Percentiles rank a stretch among this genome's conserved stretches.
phyloP scores from a whole-genome alignment of 768 basidiomycete genomes.

The Chiua virens region DNA sequence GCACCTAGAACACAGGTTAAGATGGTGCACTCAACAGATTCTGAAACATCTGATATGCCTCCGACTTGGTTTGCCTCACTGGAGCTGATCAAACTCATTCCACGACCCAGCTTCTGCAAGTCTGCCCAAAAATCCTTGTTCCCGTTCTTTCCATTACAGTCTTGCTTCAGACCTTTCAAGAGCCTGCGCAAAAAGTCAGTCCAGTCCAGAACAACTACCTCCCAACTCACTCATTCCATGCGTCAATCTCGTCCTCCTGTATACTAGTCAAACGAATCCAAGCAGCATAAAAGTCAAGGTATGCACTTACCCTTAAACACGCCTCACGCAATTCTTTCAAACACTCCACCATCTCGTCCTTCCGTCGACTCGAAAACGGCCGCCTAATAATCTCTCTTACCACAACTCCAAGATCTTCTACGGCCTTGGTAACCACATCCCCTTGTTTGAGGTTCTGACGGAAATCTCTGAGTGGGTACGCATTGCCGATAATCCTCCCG shows the following conservation, averaged over 20 bases:
- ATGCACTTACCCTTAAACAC: constrained; percentile 54
- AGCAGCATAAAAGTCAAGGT: neutral
- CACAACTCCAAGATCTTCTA: constrained; percentile 73
- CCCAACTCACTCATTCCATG: constrained; percentile 70
- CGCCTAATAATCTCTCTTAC: constrained; percentile 66
- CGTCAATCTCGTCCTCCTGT: constrained; percentile 80
- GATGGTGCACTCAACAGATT: constrained; percentile 42
- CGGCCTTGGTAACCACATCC: constrained; percentile 82
- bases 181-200: constrained; percentile 45
- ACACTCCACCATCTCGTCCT: constrained; percentile 71
- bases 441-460: constrained; percentile 64
- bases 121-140: constrained; percentile 69
- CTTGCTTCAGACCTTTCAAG: constrained; percentile 53
- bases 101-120: constrained; percentile 49
- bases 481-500: constrained; percentile 74
- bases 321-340: constrained; percentile 65
- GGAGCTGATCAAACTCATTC: constrained; percentile 60
- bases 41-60: constrained; percentile 55
- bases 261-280: neutral
- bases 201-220: neutral
- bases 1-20: neutral
- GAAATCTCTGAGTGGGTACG: constrained; percentile 78
- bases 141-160: constrained; percentile 54
- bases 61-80: constrained; percentile 61
- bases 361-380: constrained; percentile 70